A percentile compares a stretch with the other conserved stretches of the same genome.
Evolutionary conservation across 75 land plant genomes (phyloP).

Genomic region (Selaginella moellendorffii): DNA sequence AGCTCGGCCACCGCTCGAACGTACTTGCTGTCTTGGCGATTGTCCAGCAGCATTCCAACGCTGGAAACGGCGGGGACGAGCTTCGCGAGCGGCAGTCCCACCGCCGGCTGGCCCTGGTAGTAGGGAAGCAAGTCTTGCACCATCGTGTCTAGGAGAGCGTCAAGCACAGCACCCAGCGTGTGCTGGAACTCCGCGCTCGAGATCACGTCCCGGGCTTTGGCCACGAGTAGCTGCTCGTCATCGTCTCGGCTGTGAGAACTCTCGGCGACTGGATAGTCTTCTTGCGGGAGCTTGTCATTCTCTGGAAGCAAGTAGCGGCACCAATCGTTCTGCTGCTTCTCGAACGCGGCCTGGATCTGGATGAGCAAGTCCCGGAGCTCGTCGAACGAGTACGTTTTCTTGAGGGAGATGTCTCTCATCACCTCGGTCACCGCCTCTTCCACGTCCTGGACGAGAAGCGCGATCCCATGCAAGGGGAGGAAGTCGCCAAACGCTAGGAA

Average conservation of each 20-base stretch:
- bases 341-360: conserved; percentile 45
- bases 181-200: conserved; percentile 64
- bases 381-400: conserved; percentile 35
- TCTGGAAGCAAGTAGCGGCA: conserved; percentile 16
- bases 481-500: neutral
- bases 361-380: conserved; percentile 47
- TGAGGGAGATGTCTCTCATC: conserved; percentile 23
- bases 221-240: neutral
- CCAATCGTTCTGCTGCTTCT: conserved; percentile 21
- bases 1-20: conserved; percentile 31
- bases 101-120: conserved; percentile 15
- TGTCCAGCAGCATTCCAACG: conserved; percentile 34
- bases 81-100: conserved; percentile 59
- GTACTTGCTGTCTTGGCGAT: conserved; percentile 43
- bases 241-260: neutral
- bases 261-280: neutral
- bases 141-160: conserved; percentile 36
- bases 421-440: neutral
- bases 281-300: no score
- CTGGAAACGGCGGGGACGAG: conserved; percentile 51
- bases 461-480: neutral
- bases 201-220: neutral
- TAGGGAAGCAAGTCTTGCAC: conserved; percentile 31
- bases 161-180: conserved; percentile 38
- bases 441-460: neutral